Percentiles rank a stretch among this genome's conserved stretches.
Conservation (phyloP, 306 rosid genomes). For the Quercus robur region DNA sequence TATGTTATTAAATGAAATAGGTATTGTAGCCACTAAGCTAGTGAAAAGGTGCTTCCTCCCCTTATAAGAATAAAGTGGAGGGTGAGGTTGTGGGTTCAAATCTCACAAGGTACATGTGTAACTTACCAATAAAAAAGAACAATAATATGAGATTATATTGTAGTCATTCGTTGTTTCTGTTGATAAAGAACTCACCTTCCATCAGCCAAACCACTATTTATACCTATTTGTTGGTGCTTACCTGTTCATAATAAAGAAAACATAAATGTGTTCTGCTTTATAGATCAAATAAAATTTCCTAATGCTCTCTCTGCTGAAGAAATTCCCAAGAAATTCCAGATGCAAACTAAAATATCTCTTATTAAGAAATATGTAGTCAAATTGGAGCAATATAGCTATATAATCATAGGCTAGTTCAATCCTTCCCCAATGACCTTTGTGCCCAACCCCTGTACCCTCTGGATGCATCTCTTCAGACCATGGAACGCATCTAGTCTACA, state of each 20-base stretch:
- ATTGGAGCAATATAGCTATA: constrained; percentile 4
- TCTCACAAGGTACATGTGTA: background rate
- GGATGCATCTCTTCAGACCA: constrained; percentile 25
- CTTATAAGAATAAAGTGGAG: background rate
- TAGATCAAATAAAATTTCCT: constrained; percentile 4
- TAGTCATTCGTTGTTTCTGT: background rate
- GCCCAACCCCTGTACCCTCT: constrained; percentile 41
- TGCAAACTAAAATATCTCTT: background rate
- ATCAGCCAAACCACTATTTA: background rate
- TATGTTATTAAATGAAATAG: background rate
- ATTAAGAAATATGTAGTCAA: constrained; percentile 18
- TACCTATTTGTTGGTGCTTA: background rate
- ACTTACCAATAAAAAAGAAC: background rate
- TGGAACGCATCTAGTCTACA: background rate
- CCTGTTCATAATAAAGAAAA: too few relatives aligned
- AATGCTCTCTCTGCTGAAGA: background rate
- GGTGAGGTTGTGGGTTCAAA: background rate
- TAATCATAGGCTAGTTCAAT: constrained; percentile 17
- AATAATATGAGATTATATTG: too few relatives aligned
- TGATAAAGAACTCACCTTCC: background rate
- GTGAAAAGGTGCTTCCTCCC: background rate
- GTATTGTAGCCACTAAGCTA: background rate
- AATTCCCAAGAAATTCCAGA: background rate
- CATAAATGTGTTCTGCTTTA: background rate
- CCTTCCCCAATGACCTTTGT: constrained; percentile 48